phyloP scores from a whole-genome alignment of 2,329 filamentous ascomycete genomes.

The Calonectria crousiana region DNA sequence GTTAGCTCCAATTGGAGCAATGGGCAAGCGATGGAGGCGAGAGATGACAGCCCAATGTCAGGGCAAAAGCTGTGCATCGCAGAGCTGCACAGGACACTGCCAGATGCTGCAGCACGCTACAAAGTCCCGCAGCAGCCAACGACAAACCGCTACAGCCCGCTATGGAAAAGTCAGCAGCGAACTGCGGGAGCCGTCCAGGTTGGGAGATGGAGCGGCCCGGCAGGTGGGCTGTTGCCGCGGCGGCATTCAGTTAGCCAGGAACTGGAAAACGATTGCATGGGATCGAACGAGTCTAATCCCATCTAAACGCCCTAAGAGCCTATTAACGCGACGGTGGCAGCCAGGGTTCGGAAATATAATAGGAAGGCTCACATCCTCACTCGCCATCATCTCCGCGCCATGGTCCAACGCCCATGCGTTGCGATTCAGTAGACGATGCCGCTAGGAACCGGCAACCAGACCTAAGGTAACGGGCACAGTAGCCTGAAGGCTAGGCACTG shows the following conservation, averaged over 20 bases:
- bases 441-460: background rate
- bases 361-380: background rate
- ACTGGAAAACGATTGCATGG: background rate
- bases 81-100: background rate
- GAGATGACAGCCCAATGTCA: background rate
- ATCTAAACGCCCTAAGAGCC: background rate
- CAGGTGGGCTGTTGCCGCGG: constrained; percentile 11
- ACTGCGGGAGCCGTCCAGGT: background rate
- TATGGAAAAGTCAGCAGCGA: background rate
- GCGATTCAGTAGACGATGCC: background rate
- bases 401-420: constrained; percentile 3
- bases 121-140: background rate
- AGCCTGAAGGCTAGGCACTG: background rate
- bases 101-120: background rate
- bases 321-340: background rate
- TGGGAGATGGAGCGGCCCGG: constrained; percentile 10
- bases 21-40: background rate
- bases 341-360: constrained; percentile 4
- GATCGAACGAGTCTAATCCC: background rate
- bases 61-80: background rate
- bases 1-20: background rate
- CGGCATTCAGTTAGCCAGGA: constrained; percentile 11
- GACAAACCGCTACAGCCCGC: background rate
- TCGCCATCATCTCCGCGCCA: constrained; percentile 1
- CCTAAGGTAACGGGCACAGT: constrained; percentile 9